Evolutionary conservation across 2,329 filamentous ascomycete genomes (phyloP), one percentile per base, ranked within the genome.

Genomic region (Ustulina deusta): DNA sequence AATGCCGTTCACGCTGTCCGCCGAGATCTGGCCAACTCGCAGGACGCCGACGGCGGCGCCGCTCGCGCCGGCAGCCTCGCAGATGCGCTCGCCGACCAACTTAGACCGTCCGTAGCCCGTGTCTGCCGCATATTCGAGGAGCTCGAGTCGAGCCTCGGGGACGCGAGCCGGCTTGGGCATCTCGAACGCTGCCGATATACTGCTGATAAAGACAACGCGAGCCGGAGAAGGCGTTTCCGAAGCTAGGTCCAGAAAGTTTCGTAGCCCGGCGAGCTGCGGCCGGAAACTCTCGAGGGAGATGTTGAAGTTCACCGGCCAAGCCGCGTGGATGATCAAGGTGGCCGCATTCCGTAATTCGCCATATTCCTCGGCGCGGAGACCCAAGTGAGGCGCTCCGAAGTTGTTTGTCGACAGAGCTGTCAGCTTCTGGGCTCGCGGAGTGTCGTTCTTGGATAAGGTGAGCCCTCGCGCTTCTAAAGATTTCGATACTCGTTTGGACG

Each of bases 241-340:
- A 10, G 78, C 80, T 0, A 83, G 68, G 11, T 77, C 73, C 42
- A 84, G 74, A 9, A 85, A 78, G 62, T 81, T 81, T 11, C 77
- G 76, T 17, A 82, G 74, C 3, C 81, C 83, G 11, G 73, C 76
- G 69, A 86, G 81, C 69, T 84, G 80, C 9, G 78, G 74, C 64
- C 82, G 80, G 71, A 86, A 84, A 66, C 79, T 82, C n/a, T 77
- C 72, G 0, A 84, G 78, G 0, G 79, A 78, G 62, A 85, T 78
- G 69, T 83, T 83, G 79, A 86, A 86, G 72, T 86, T 85, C 11
- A 86, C 84, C 1, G 82, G 79, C 83, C 84, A 85, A 1, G 84
- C 83, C 40, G 79, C 77, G 75, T 86, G 83, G 60, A 85, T 80
- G 57, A 84, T 77, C 25, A 77, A 71, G 0, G 82, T 84, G 7